These are phyloP conservation scores for Puccinia horiana DNA, from an alignment of 1,284 basidiomycete genomes.

Conservation along the genomic window DNA sequence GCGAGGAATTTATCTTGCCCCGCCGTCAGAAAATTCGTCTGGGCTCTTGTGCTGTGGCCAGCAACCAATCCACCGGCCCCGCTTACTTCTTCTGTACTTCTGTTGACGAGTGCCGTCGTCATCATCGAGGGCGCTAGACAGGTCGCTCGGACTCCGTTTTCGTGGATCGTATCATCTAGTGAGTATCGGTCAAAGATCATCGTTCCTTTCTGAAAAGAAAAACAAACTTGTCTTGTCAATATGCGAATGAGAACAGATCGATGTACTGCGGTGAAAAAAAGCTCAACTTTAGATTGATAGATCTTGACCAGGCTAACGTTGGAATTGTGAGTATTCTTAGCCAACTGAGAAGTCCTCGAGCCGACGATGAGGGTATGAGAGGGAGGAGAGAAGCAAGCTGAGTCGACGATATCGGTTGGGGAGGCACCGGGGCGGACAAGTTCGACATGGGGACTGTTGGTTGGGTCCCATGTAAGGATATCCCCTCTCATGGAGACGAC, in stretches of 20 bases:
- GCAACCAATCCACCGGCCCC: neutral
- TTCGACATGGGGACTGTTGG: neutral
- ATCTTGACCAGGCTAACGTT: slow-evolving; percentile 36
- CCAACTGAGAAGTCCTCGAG: neutral
- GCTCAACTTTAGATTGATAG: slow-evolving; percentile 11
- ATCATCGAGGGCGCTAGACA: slow-evolving; percentile 21
- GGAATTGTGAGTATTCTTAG: neutral
- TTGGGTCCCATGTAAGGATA: slow-evolving; percentile 33
- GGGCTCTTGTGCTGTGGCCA: neutral
- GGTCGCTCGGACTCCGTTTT: slow-evolving; percentile 40
- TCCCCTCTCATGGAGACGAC: slow-evolving; percentile 40
- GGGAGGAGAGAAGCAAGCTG: slow-evolving; percentile 19
- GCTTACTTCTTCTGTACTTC: no score
- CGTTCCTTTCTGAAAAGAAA: neutral
- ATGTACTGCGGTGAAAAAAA: neutral
- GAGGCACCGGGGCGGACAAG: slow-evolving; percentile 31
- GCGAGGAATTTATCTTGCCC: slow-evolving; percentile 29
- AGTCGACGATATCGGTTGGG: slow-evolving; percentile 40
- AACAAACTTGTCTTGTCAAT: neutral
- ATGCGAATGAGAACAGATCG: neutral
- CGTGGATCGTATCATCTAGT: slow-evolving; percentile 29
- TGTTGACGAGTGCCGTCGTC: neutral
- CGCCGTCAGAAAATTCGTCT: slow-evolving; percentile 29
- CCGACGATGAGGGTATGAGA: slow-evolving; percentile 36
- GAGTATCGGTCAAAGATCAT: neutral